Base-by-base conservation (phyloP, 2,329 filamentous ascomycete genomes). In the Elsinoe australis region DNA sequence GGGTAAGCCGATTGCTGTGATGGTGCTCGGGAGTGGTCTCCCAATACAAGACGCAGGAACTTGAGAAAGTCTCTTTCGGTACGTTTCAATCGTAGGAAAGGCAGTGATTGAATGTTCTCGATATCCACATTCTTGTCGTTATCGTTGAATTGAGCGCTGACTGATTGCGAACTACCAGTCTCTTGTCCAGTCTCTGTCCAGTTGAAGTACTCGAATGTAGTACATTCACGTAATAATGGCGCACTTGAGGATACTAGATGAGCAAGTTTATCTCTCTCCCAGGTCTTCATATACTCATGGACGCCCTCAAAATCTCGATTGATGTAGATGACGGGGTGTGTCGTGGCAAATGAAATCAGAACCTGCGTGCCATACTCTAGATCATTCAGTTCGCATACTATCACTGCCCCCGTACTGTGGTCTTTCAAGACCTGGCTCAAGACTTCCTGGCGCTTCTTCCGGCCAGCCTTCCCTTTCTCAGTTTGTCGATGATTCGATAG, bases 161-260 rank as follows among this genome's bases (percentile, higher is more conserved):
- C 42, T 4, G 28, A 15, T 19, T 19, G 15, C 5, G 50, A 9
- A 38, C 36, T 14, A 18, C 14, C 38, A 33, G 33, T 33, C 33
- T 45, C 24, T 26, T 39, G 18, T 24, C 46, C 51, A 21, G 6
- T 47, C 22, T 86, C 82, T 1, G 81, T 81, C 12, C 85, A 68
- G 55, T 87, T 87, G 68, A 80, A 87, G 61, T 87, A 89, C 58
- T 88, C 84, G 53, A 83, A 76, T 55, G 85, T 87, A 8, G 81
- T 82, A 59, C 80, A 85, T 1, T 71, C 72, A 41, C 81, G 72
- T 55, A 85, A 79, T 12, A 83, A 73, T 1, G 72, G 67, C 17
- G 70, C 72, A 53, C 74, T 78, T 10, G 74, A 72, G 14, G 73
- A 70, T 19, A 85, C 64, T 5, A 86, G 69, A 36, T 76, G 76